Evolutionary conservation across 257 asterid genomes (phyloP).

Genomic region (Fraxinus cuspidata): DNA sequence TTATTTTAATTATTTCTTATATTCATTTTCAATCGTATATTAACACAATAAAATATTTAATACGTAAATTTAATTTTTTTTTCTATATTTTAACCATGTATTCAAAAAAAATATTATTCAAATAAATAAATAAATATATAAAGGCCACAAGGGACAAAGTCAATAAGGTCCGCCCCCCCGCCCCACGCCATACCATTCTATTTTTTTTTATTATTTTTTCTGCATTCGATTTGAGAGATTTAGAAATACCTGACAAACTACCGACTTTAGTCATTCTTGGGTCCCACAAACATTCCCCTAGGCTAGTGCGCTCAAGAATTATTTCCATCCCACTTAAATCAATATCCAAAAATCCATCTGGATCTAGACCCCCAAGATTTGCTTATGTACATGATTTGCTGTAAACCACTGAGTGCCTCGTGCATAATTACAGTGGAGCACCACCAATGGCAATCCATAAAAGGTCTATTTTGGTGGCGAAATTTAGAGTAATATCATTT

Average conservation of each 20-base stretch:
- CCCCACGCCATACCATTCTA: conserved; percentile 46
- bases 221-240: not conserved
- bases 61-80: too few relatives aligned
- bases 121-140: too few relatives aligned
- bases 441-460: not conserved
- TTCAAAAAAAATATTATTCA: too few relatives aligned
- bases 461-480: not conserved
- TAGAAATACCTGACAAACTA: conserved; percentile 36
- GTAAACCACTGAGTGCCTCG: conserved; percentile 20
- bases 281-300: conserved; percentile 62
- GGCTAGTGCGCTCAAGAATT: conserved; percentile 39
- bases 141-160: not conserved
- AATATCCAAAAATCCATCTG: conserved; percentile 5
- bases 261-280: conserved; percentile 26
- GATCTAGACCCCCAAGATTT: conserved; percentile 8
- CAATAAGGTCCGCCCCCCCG: conserved; percentile 44
- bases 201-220: not conserved
- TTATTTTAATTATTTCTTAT: too few relatives aligned
- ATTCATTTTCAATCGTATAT: too few relatives aligned
- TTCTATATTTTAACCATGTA: too few relatives aligned
- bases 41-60: too few relatives aligned
- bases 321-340: conserved; percentile 22
- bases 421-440: conserved; percentile 4
- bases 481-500: not conserved
- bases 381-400: conserved; percentile 10